These are phyloP conservation scores for Pyrenophora teres DNA, from an alignment of 2,329 filamentous ascomycete genomes.

Conservation along the genomic window DNA sequence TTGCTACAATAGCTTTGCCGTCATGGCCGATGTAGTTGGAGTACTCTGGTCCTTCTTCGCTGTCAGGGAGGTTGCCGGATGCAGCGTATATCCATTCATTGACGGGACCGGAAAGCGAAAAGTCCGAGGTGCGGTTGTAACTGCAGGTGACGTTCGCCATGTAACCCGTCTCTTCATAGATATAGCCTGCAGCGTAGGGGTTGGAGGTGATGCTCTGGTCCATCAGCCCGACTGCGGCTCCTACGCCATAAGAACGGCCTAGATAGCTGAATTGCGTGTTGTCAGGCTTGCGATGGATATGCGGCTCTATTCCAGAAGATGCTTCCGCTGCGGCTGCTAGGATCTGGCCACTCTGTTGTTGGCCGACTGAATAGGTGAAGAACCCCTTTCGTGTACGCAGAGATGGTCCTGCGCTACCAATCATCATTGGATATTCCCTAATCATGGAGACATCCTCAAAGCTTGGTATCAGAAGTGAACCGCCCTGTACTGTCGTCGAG, in stretches of 20 bases:
- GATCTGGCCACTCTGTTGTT: constrained; percentile 29
- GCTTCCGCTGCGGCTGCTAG: constrained; percentile 32
- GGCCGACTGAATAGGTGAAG: constrained; percentile 36
- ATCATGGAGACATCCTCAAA: constrained; percentile 34
- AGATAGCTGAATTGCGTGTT: constrained; percentile 36
- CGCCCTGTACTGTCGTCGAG: constrained; percentile 17
- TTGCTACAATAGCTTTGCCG: constrained; percentile 37
- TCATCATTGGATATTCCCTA: constrained; percentile 35
- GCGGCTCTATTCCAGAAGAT: constrained; percentile 21
- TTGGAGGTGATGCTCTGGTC: constrained; percentile 25
- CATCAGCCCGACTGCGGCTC: constrained; percentile 44
- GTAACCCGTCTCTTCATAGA: constrained; percentile 45
- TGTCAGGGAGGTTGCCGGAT: constrained; percentile 30
- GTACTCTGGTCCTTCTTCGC: constrained; percentile 29
- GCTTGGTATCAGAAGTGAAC: constrained; percentile 27
- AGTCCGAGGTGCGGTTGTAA: constrained; percentile 45
- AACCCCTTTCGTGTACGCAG: constrained; percentile 29
- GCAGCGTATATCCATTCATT: constrained; percentile 34
- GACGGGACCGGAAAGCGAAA: constrained; percentile 27
- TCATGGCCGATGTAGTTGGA: constrained; percentile 41
- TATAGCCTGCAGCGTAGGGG: constrained; percentile 31
- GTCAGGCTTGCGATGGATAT: constrained; percentile 33
- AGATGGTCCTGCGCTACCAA: constrained; percentile 30
- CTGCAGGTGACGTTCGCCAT: constrained; percentile 40
- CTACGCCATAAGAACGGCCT: constrained; percentile 51